A percentile compares a stretch with the other conserved stretches of the same genome.
phyloP scores from a whole-genome alignment of 768 basidiomycete genomes.

The Amanita thiersii region DNA sequence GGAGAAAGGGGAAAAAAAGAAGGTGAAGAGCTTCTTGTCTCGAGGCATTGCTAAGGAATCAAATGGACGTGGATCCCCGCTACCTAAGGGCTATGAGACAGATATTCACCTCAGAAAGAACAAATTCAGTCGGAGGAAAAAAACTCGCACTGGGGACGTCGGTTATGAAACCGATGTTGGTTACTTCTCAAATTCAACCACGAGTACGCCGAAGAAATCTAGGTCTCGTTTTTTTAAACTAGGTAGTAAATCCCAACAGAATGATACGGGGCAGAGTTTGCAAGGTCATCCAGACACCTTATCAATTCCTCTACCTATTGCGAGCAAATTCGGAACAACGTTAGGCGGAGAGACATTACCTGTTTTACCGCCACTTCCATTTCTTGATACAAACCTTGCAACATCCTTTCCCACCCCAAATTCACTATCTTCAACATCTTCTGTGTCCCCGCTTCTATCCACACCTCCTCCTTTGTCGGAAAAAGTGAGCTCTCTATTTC shows the following conservation, averaged over 20 bases:
- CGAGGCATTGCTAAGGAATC: constrained; percentile 13
- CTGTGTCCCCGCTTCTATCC: not conserved
- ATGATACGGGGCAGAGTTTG: constrained; percentile 17
- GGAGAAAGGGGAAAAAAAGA: constrained; percentile 7
- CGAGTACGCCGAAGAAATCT: constrained; percentile 23
- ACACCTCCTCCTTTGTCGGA: not conserved
- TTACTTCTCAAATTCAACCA: constrained; percentile 16
- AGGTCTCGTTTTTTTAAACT: constrained; percentile 38
- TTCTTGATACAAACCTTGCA: constrained; percentile 1
- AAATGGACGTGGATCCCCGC: constrained; percentile 13
- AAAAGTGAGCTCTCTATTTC: not conserved
- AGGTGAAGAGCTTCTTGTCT: constrained; percentile 24
- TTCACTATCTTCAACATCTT: not conserved
- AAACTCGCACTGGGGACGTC: constrained; percentile 16
- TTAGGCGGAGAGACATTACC: constrained; percentile 10
- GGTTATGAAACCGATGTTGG: constrained; percentile 35
- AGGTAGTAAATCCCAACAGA: constrained; percentile 28
- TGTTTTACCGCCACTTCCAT: constrained; percentile 2
- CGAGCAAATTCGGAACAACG: constrained; percentile 36
- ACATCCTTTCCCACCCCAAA: not conserved
- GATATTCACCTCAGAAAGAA: constrained; percentile 13
- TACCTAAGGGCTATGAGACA: constrained; percentile 19
- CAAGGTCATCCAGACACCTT: constrained; percentile 17
- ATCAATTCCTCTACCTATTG: constrained; percentile 34
- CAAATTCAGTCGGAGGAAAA: constrained; percentile 20